A percentile compares a stretch with the other conserved stretches of the same genome.
phyloP scores from a whole-genome alignment of 768 basidiomycete species.

The Trametes cinnabarina region DNA sequence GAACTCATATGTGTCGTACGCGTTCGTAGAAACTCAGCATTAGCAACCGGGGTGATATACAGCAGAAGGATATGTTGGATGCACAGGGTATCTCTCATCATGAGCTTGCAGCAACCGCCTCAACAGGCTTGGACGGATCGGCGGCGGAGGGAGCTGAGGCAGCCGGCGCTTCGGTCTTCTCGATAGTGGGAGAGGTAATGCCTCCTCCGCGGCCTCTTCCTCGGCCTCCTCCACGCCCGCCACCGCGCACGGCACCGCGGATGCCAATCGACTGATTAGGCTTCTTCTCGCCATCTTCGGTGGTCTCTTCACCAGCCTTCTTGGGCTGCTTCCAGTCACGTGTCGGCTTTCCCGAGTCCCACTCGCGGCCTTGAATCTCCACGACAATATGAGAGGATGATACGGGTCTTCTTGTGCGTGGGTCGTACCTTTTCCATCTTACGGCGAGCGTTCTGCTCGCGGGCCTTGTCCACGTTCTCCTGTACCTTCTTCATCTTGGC shows the following conservation, averaged over 20 bases:
- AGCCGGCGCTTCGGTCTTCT: slow-evolving; percentile 4
- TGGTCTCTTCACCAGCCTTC: slow-evolving; percentile 6
- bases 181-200: slow-evolving; percentile 7
- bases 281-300: slow-evolving; percentile 17
- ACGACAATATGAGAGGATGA: not conserved
- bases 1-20: too few species aligned
- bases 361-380: slow-evolving; percentile 66
- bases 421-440: slow-evolving; percentile 65
- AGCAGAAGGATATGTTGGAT: slow-evolving; percentile 7
- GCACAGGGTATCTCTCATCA: slow-evolving; percentile 18
- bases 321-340: slow-evolving; percentile 23
- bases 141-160: not conserved
- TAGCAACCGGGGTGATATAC: slow-evolving; percentile 7
- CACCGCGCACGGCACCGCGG: slow-evolving; percentile 28
- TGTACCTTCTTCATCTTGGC: slow-evolving; percentile 65
- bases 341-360: slow-evolving; percentile 72
- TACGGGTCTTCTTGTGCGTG: not conserved
- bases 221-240: slow-evolving; percentile 21
- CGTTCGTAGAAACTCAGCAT: not conserved
- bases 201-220: slow-evolving; percentile 22
- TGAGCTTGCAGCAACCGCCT: slow-evolving; percentile 7
- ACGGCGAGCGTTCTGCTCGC: slow-evolving; percentile 74
- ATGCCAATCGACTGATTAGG: slow-evolving; percentile 22
- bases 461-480: slow-evolving; percentile 62
- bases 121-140: slow-evolving; percentile 1